These are phyloP conservation scores for Suillus occidentalis DNA, from an alignment of 768 basidiomycete genomes.

Conservation along the genomic window DNA sequence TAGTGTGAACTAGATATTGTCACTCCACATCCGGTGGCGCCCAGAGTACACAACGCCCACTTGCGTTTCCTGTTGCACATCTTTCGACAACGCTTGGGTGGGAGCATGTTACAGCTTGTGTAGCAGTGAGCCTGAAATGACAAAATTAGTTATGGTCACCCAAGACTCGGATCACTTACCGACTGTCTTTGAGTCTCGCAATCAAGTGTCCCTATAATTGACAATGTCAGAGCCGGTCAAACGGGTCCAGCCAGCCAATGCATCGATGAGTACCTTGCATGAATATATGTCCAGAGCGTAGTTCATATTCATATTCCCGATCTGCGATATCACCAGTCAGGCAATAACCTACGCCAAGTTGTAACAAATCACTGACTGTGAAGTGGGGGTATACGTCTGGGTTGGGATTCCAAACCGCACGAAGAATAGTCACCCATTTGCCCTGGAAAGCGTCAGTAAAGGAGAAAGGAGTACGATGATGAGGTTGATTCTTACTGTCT, in stretches of 20 bases:
- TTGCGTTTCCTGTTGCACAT: slow-evolving; percentile 74
- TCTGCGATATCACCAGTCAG: slow-evolving; percentile 35
- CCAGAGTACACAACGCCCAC: slow-evolving; percentile 82
- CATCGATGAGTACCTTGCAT: slow-evolving; percentile 49
- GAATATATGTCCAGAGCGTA: slow-evolving; percentile 76
- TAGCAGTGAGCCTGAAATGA: slow-evolving; percentile 64
- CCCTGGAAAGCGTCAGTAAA: slow-evolving; percentile 46
- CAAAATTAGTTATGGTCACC: neutral
- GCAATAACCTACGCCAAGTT: neutral
- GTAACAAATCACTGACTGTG: slow-evolving; percentile 48
- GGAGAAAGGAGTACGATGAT: neutral
- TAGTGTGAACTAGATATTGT: neutral
- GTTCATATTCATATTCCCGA: slow-evolving; percentile 82
- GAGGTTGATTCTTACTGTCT: slow-evolving; percentile 56
- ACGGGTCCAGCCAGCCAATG: neutral
- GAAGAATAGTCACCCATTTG: slow-evolving; percentile 76
- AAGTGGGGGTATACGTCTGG: slow-evolving; percentile 82
- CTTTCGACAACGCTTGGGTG: slow-evolving; percentile 77
- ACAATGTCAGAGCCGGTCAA: neutral
- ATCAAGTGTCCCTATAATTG: slow-evolving; percentile 63
- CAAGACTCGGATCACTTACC: slow-evolving; percentile 38
- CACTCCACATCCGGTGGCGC: slow-evolving; percentile 41
- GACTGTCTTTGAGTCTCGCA: slow-evolving; percentile 58
- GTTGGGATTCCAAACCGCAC: slow-evolving; percentile 78
- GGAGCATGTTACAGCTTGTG: slow-evolving; percentile 89